Evolutionary conservation across 345 rosid genomes (phyloP), one percentile per base, ranked within the genome.

Genomic region (Odontarrhena argentea): DNA sequence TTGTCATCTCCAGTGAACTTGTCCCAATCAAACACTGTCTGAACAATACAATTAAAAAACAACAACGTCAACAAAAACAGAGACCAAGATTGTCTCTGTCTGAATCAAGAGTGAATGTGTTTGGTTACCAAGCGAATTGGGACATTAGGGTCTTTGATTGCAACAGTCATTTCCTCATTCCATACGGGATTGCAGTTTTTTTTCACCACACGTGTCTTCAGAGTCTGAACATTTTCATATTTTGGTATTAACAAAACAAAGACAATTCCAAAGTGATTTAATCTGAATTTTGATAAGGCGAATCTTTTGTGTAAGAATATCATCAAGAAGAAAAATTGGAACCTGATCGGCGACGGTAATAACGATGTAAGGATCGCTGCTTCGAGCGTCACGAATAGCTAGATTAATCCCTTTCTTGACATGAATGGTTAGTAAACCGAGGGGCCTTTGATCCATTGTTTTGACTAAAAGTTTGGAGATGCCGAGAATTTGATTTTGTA

Each of bases 11-110:
- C 79, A 0, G 84, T 78, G 28, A 91, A 67, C 14, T 80, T 87
- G 75, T 88, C 99, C 67, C 86, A 79, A 74, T 94, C 97, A 56
- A 77, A 88, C 69, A 94, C 96, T n/a, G 74, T 77, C 96, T 87
- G 87, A 67, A 44, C 41, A 32, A 57, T 28, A 1, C 57, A 70
- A 34, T 5, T 5, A 60, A 30, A 9, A 71, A 4, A 41, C 3
- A 36, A 32, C 6, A 5, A 32, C 6, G 36, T 32, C 4, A 7
- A 26, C 6, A n/a, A 7, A 12, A 13, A 34, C 38, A 26, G 56
- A 54, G 30, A 46, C 40, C 34, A 47, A 48, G 46, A 15, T 38
- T 12, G 43, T 1, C 12, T 30, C 46, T 54, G 57, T 63, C 55
- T 44, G 68, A 63, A 55, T 42, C 37, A 45, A 30, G 3, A 35